Evolutionary conservation across 495 filamentous ascomycete species (phyloP), one percentile per base, ranked within the genome.

Genomic region (Aspergillus diversus): DNA sequence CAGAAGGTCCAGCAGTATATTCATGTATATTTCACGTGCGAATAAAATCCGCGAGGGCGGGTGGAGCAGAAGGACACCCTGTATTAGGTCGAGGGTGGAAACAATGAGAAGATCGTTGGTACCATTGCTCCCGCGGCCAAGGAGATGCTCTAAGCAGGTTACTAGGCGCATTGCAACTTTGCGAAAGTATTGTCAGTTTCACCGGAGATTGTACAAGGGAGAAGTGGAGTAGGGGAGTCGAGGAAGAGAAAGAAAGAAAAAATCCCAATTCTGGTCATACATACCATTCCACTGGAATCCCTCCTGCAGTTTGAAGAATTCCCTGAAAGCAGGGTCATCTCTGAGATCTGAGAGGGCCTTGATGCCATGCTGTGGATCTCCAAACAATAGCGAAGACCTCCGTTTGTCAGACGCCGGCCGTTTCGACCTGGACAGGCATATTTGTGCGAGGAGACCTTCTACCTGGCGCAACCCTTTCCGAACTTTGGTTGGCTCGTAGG

Each of bases 301-400:
- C 69, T 97, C 94, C 73, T 99, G 95, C 55, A 98, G 73, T 70
- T 96, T 92, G 80, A 97, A 96, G 78, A 98, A 99, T 73, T 98
- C 95, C 56, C 91, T 81, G 71, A 97, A 99, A 9, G 94, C 95
- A 32, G 90, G 92, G 74, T 99, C 95, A 66, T 90, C 86, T 59
- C 82, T 81, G 66, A 97, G 76, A 53, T 91, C 86, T 42, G 77
- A 77, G 50, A 96, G 80, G 21, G 80, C 80, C 76, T 94, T 93
- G n/a, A 83, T 77, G 32, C 78, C 73, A 8, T 81, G 80, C 50
- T 77, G 77, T 49, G 75, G 63, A 50, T 73, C 67, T 56, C 69
- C 71, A 47, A 71, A 69, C 16, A 73, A 63, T 57, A 79, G 61
- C 16, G 77, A 68, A 4, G 82, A 81, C 56, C 70, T 70, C 57